A percentile compares a stretch with the other conserved stretches of the same genome.
Conservation (phyloP, 768 basidiomycete species). For the Calocera viscosa region DNA sequence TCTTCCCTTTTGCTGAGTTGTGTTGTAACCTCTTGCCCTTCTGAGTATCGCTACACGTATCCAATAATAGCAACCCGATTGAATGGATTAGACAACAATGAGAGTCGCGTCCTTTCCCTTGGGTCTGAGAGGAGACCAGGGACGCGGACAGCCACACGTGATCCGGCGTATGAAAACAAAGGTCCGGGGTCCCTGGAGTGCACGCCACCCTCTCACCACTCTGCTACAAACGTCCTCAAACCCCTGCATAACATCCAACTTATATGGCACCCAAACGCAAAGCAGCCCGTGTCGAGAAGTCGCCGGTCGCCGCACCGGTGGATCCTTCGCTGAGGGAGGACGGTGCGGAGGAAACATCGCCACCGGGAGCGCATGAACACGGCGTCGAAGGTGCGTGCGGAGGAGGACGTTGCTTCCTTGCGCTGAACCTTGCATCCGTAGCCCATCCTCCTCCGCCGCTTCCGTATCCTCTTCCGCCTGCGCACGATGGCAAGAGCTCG, state of each 20-base stretch:
- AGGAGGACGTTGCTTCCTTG: constrained; percentile 5
- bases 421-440: constrained; percentile 9
- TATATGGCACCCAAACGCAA: constrained; percentile 7
- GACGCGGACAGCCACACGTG: constrained; percentile 9
- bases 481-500: neutral
- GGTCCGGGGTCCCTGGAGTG: neutral
- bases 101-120: too few relatives aligned
- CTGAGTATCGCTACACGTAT: neutral
- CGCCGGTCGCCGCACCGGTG: neutral
- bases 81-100: neutral
- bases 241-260: neutral
- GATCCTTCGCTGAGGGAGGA: constrained; percentile 3
- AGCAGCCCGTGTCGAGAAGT: neutral
- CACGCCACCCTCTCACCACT: neutral
- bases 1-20: too few relatives aligned
- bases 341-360: constrained; percentile 9
- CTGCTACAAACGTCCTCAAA: neutral
- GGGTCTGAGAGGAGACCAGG: neutral
- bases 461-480: constrained; percentile 4
- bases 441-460: neutral
- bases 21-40: neutral
- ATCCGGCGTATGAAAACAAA: constrained; percentile 1
- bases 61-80: neutral
- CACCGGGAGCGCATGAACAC: constrained; percentile 4
- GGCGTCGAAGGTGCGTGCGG: constrained; percentile 1